Conservation (phyloP, 139 green algal genomes). For the Penium margaritaceum region DNA sequence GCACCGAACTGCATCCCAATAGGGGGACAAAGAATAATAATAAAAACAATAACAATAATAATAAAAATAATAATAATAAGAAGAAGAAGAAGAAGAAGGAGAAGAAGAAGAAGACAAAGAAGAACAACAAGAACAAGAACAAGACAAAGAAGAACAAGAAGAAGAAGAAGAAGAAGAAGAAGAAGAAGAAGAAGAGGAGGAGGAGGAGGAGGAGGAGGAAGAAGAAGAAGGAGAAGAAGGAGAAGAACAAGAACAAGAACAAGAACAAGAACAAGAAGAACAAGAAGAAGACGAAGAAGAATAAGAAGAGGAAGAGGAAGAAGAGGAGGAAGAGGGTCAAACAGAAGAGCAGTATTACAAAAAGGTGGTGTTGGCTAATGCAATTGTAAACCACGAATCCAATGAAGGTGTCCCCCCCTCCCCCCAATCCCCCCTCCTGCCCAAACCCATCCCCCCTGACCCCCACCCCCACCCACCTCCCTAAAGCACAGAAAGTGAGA, state of each 20-base stretch:
- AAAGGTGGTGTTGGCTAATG: too few relatives aligned
- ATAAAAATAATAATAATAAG: neutral
- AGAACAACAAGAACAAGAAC: neutral
- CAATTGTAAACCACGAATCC: too few relatives aligned
- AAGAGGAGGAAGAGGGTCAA: neutral
- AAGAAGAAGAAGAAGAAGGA: neutral
- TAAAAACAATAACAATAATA: neutral
- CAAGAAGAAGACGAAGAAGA: neutral
- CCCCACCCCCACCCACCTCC: neutral
- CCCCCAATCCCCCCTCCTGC: neutral
- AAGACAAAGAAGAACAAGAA: neutral
- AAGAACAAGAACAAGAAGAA: too few relatives aligned
- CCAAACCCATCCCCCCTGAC: neutral
- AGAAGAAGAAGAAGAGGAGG: too few relatives aligned
- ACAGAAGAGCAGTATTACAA: too few relatives aligned
- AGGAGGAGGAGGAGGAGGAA: too few relatives aligned
- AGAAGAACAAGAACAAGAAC: too few relatives aligned
- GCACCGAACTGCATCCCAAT: constrained; percentile 9
- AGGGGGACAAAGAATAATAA: neutral
- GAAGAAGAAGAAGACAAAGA: neutral
- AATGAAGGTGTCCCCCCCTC: neutral
- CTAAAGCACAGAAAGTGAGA: neutral
- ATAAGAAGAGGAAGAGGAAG: neutral
- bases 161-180: too few relatives aligned
- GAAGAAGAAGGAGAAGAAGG: too few relatives aligned